Conservation (phyloP, 768 basidiomycete genomes). For the Tricholoma bakamatsutake region DNA sequence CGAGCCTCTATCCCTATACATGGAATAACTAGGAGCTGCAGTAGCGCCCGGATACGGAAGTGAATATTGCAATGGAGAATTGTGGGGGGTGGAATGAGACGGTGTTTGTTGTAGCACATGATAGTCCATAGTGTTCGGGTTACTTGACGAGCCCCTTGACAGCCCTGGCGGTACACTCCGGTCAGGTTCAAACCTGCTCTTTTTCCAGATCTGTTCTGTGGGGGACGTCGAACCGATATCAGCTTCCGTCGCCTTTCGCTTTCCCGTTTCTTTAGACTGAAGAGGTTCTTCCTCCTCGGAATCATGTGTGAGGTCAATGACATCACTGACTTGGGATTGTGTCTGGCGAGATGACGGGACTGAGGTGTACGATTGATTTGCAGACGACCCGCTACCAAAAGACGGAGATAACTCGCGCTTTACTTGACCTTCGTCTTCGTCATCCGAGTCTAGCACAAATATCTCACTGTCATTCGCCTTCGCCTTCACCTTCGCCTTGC, state of each 20-base stretch:
- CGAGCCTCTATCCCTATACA: slow-evolving; percentile 3
- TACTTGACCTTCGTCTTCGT: slow-evolving; percentile 71
- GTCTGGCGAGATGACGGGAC: slow-evolving; percentile 27
- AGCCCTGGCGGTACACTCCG: slow-evolving; percentile 8
- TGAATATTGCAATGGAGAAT: slow-evolving; percentile 10
- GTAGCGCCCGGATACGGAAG: slow-evolving; percentile 6
- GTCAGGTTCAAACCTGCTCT: slow-evolving; percentile 33
- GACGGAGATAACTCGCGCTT: slow-evolving; percentile 73
- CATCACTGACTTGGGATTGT: slow-evolving; percentile 32
- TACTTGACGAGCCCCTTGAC: slow-evolving; percentile 8
- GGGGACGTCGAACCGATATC: slow-evolving; percentile 40
- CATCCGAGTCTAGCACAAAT: slow-evolving; percentile 68
- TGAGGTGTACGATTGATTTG: slow-evolving; percentile 14
- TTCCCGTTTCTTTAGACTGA: slow-evolving; percentile 34
- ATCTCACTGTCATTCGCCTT: slow-evolving; percentile 51
- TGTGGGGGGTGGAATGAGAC: slow-evolving; percentile 8
- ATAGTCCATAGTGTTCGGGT: slow-evolving; percentile 9
- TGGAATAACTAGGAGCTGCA: slow-evolving; percentile 1
- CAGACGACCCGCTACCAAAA: slow-evolving; percentile 35
- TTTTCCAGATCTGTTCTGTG: slow-evolving; percentile 74
- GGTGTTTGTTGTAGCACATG: background rate
- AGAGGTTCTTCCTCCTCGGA: slow-evolving; percentile 62
- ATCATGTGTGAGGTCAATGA: slow-evolving; percentile 84
- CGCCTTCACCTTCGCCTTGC: slow-evolving; percentile 23
- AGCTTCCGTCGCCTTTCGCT: slow-evolving; percentile 54